These are phyloP conservation scores for Solanum acaule DNA, from an alignment of 257 asterid genomes.

Conservation along the genomic window DNA sequence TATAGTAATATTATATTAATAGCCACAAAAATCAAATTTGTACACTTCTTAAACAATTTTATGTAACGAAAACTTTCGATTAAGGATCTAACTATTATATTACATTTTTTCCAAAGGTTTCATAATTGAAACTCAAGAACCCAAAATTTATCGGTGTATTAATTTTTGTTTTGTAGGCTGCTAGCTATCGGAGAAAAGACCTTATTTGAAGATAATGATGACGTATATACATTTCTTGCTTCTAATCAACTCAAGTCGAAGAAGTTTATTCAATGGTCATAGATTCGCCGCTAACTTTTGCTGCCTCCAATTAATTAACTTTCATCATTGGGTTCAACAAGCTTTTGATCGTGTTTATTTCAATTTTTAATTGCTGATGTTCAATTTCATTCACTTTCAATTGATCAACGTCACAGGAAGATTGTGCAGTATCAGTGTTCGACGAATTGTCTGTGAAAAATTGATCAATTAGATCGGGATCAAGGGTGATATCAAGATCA, in stretches of 20 bases:
- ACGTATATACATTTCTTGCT: neutral
- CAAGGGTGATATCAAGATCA: neutral
- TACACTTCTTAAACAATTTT: neutral
- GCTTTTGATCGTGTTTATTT: neutral
- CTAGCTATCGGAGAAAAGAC: neutral
- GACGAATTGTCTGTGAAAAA: neutral
- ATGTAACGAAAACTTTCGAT: neutral
- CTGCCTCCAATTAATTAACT: neutral
- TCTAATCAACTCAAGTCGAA: constrained; percentile 1
- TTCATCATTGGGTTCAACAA: neutral
- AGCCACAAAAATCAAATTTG: no score
- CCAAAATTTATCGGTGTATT: no score
- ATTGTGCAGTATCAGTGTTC: no score
- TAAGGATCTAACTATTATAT: neutral
- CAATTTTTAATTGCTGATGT: neutral
- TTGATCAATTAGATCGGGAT: neutral
- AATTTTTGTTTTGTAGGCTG: neutral
- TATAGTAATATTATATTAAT: no score
- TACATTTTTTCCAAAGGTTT: neutral
- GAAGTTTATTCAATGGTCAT: neutral
- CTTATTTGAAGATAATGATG: neutral
- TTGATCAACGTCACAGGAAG: neutral
- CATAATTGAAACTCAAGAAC: no score
- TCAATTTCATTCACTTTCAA: neutral
- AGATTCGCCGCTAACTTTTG: neutral